Percentiles rank a stretch among this genome's conserved stretches.
Evolutionary conservation across 2,329 filamentous ascomycete genomes (phyloP).

Genomic region (Pseudogymnoascus sp.): DNA sequence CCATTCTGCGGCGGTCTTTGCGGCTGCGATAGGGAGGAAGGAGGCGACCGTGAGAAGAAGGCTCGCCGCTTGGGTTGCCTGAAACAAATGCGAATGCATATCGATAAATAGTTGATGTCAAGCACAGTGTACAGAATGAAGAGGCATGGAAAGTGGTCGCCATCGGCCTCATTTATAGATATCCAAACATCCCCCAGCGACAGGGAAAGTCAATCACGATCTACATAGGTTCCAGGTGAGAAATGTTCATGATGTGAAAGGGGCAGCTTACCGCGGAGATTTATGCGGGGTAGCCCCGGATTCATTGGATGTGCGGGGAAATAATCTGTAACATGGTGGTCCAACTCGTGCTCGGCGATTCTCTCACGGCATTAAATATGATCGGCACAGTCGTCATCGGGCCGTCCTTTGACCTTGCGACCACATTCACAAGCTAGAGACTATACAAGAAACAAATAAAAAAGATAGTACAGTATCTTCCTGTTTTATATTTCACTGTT

Average conservation of each 20-base stretch:
- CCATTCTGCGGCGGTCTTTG: slow-evolving; percentile 23
- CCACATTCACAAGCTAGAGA: background rate
- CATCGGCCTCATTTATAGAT: background rate
- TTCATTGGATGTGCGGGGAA: background rate
- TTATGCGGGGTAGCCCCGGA: background rate
- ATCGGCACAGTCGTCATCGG: background rate
- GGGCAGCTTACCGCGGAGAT: background rate
- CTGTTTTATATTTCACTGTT: background rate
- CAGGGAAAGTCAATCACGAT: background rate
- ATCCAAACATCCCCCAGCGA: background rate
- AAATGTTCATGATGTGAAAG: background rate
- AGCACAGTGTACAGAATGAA: background rate
- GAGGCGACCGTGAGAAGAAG: background rate
- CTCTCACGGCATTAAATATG: background rate
- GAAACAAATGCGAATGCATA: background rate
- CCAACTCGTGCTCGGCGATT: background rate
- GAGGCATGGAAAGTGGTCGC: background rate
- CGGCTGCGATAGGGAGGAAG: background rate
- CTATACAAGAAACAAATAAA: background rate
- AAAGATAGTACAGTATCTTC: background rate
- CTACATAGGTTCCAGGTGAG: background rate
- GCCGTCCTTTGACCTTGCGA: background rate
- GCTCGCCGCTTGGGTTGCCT: background rate
- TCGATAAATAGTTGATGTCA: background rate
- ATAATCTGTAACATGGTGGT: background rate